A percentile compares a stretch with the other conserved stretches of the same genome.
These are phyloP conservation scores for Cyclotella baltica DNA, from an alignment of 108 stramenopile species.

Conservation along the genomic window DNA sequence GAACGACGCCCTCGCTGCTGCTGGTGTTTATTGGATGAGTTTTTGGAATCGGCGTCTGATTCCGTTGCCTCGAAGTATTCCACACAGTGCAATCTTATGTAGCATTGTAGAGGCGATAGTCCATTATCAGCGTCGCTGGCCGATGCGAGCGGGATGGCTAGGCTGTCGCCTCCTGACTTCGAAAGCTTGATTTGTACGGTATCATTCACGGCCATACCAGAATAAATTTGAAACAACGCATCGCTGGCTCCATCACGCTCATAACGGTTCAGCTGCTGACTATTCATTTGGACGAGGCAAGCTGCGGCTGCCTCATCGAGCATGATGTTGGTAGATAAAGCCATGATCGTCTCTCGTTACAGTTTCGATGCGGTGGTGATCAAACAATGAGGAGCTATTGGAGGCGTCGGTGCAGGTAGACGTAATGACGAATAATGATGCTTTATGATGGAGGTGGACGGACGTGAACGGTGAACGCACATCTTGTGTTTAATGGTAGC, in stretches of 20 bases:
- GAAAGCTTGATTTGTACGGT: neutral
- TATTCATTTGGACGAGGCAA: conserved; percentile 10
- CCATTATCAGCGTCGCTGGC: conserved; percentile 62
- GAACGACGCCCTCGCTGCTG: conserved; percentile 56
- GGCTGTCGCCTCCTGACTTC: neutral
- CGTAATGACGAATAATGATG: neutral
- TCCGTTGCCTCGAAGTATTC: conserved; percentile 61
- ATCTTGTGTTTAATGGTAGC: too few species aligned
- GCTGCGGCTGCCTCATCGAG: conserved; percentile 5
- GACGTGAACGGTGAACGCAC: too few species aligned
- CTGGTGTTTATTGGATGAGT: conserved; percentile 9
- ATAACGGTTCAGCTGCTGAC: neutral
- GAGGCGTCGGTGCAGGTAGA: neutral
- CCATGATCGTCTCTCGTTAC: neutral
- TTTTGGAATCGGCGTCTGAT: conserved; percentile 21
- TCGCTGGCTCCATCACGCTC: neutral
- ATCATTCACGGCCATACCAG: neutral
- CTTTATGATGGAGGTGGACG: neutral
- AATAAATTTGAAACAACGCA: neutral
- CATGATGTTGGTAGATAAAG: neutral
- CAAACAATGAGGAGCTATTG: neutral
- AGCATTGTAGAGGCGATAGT: conserved; percentile 76
- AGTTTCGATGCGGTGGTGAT: neutral
- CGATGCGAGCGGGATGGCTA: conserved; percentile 39
- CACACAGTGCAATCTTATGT: conserved; percentile 66